These are phyloP conservation scores for Boletus rufocinnamomeus DNA, from an alignment of 768 basidiomycete genomes.

Conservation along the genomic window DNA sequence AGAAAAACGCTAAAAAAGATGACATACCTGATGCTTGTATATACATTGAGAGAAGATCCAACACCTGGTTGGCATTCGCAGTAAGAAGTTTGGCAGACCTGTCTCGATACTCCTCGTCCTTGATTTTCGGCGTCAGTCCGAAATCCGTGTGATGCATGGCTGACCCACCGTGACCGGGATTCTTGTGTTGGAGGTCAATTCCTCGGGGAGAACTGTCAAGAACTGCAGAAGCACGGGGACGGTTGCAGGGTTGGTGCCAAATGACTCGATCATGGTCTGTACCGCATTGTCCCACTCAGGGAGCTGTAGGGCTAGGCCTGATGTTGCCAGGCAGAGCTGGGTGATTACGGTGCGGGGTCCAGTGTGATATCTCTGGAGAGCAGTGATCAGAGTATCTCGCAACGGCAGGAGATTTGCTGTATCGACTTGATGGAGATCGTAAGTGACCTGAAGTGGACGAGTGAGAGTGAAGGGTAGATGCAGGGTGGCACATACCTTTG, in stretches of 20 bases:
- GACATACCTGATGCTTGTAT: slow-evolving; percentile 80
- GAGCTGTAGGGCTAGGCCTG: slow-evolving; percentile 89
- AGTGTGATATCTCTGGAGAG: slow-evolving; percentile 66
- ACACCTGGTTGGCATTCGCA: slow-evolving; percentile 65
- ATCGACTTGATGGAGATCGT: slow-evolving; percentile 90
- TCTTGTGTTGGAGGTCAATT: slow-evolving; percentile 77
- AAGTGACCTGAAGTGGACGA: slow-evolving; percentile 72
- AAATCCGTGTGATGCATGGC: background rate
- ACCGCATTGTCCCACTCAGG: slow-evolving; percentile 84
- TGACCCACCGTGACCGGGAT: slow-evolving; percentile 83
- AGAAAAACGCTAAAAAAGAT: background rate
- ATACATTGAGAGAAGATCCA: slow-evolving; percentile 85
- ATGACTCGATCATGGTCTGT: slow-evolving; percentile 75
- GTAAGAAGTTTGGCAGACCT: slow-evolving; percentile 64
- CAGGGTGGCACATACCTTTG: slow-evolving; percentile 65
- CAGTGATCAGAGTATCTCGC: slow-evolving; percentile 82
- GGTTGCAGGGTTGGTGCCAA: slow-evolving; percentile 81
- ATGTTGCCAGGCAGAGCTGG: slow-evolving; percentile 87
- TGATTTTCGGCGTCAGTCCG: slow-evolving; percentile 15
- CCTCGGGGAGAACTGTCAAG: slow-evolving; percentile 88
- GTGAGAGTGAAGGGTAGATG: slow-evolving; percentile 30
- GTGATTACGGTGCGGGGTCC: slow-evolving; percentile 85
- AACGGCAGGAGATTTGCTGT: slow-evolving; percentile 69
- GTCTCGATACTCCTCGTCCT: slow-evolving; percentile 78
- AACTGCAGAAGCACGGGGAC: slow-evolving; percentile 89